Percentiles rank a stretch among this genome's conserved stretches.
phyloP scores from a whole-genome alignment of 148 eudicot genomes.

The Rheum nobile region DNA sequence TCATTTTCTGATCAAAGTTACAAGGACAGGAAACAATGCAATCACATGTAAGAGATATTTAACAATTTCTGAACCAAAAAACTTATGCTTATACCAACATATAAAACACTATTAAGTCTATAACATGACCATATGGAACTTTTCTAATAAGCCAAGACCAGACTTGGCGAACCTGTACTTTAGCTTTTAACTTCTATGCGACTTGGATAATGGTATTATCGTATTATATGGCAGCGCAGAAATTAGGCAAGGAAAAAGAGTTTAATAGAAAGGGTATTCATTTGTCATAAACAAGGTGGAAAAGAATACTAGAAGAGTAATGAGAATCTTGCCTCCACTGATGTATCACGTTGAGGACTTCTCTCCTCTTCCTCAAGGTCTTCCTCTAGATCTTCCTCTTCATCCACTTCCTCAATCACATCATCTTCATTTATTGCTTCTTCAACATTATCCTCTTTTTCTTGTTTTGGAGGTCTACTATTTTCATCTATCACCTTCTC shows the following conservation, averaged over 20 bases:
- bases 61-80: neutral
- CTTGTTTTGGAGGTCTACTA: conserved; percentile 10
- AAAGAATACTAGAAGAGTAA: neutral
- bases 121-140: neutral
- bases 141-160: neutral
- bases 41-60: neutral
- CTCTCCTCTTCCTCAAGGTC: conserved; percentile 58
- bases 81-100: neutral
- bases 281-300: neutral
- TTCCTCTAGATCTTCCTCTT: conserved; percentile 48
- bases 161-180: neutral
- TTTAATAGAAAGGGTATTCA: neutral
- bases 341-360: conserved; percentile 20
- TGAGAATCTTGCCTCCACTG: conserved; percentile 34
- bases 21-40: neutral
- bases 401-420: conserved; percentile 13
- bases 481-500: conserved; percentile 11
- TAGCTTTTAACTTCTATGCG: too few species aligned
- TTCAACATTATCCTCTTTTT: conserved; percentile 10
- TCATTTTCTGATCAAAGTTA: neutral
- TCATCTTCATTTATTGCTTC: conserved; percentile 18
- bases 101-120: neutral
- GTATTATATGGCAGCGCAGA: neutral
- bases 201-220: too few species aligned
- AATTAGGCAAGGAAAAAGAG: neutral